Percentiles rank a stretch among this genome's conserved stretches.
These are phyloP conservation scores for Kernera saxatilis DNA, from an alignment of 345 rosid genomes.

Conservation along the genomic window DNA sequence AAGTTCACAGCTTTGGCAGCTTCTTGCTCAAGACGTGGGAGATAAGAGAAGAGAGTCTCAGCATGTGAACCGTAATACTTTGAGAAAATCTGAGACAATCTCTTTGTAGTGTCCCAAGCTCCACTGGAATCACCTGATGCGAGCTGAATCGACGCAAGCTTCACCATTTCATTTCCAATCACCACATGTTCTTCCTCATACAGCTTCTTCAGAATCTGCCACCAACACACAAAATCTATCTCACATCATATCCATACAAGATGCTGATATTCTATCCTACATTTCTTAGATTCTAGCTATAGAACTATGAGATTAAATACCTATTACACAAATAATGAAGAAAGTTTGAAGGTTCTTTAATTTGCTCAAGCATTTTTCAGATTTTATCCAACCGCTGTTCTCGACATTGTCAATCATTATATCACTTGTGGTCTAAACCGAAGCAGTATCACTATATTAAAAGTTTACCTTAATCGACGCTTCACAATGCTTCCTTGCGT, in stretches of 20 bases:
- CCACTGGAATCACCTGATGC: slow-evolving; percentile 39
- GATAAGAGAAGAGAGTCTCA: slow-evolving; percentile 39
- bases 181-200: slow-evolving; percentile 58
- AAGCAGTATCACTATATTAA: not conserved
- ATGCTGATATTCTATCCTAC: not conserved
- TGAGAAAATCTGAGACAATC: slow-evolving; percentile 36
- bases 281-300: not conserved
- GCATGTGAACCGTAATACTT: slow-evolving; percentile 57
- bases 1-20: slow-evolving; percentile 11
- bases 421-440: not conserved
- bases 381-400: not conserved
- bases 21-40: slow-evolving; percentile 35
- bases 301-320: not conserved
- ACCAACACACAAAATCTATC: slow-evolving; percentile 1
- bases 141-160: slow-evolving; percentile 64
- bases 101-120: slow-evolving; percentile 41
- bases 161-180: slow-evolving; percentile 72
- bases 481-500: slow-evolving; percentile 57
- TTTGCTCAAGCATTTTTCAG: not conserved
- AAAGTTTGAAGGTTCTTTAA: not conserved
- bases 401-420: not conserved
- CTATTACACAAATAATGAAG: not conserved
- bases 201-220: slow-evolving; percentile 63
- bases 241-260: not conserved
- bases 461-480: slow-evolving; percentile 53